phyloP scores from a whole-genome alignment of 176 grass and related monocot species.

The Saccharum spontaneum region DNA sequence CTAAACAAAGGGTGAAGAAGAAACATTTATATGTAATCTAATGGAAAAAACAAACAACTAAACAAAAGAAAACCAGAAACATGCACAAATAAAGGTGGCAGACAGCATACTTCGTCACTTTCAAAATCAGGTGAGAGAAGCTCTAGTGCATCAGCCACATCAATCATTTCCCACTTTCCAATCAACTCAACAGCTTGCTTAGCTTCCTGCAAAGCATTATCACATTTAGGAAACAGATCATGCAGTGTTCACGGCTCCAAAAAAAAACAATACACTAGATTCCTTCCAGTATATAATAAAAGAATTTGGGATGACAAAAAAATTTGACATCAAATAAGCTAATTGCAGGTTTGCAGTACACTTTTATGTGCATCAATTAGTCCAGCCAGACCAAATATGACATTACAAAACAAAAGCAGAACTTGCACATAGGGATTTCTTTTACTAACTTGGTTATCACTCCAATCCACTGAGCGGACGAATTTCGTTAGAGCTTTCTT shows the following conservation, averaged over 20 bases:
- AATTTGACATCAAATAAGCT: background rate
- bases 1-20: background rate
- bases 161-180: slow-evolving; percentile 91
- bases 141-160: slow-evolving; percentile 95
- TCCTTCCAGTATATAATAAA: background rate
- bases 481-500: slow-evolving; percentile 93
- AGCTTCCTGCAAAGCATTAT: slow-evolving; percentile 67
- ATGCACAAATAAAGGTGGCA: slow-evolving; percentile 14
- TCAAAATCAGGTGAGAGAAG: slow-evolving; percentile 94
- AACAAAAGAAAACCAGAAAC: slow-evolving; percentile 16
- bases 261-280: background rate
- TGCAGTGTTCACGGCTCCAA: background rate
- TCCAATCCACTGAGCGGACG: slow-evolving; percentile 83
- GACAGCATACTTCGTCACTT: slow-evolving; percentile 73
- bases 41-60: background rate
- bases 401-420: slow-evolving; percentile 7
- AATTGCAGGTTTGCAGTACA: background rate
- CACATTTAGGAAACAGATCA: slow-evolving; percentile 12
- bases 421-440: background rate
- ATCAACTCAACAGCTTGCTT: slow-evolving; percentile 98
- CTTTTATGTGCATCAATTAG: background rate
- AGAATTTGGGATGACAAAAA: background rate
- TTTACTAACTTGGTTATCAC: slow-evolving; percentile 74
- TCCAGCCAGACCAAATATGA: background rate
- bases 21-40: background rate